These are phyloP conservation scores for Podospora pseudopauciseta DNA, from an alignment of 495 filamentous ascomycete species.

Conservation along the genomic window DNA sequence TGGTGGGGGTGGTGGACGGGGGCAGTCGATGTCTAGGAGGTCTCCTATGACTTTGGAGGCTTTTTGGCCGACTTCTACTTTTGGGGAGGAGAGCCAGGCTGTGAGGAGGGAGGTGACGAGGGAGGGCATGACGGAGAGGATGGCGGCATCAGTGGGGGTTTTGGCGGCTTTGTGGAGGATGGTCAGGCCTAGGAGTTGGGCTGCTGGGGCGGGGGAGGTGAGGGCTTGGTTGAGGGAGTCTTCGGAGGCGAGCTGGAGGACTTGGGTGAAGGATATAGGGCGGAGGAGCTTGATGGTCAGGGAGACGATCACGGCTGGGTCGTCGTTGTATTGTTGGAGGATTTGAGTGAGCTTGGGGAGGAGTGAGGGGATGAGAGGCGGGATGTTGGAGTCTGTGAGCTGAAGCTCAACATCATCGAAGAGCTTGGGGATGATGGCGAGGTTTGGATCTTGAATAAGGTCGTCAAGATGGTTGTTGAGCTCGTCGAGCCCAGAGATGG, in stretches of 20 bases:
- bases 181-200: slow-evolving; percentile 67
- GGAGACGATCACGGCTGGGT: slow-evolving; percentile 49
- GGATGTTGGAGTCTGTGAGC: slow-evolving; percentile 49
- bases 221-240: slow-evolving; percentile 55
- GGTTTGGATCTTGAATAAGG: slow-evolving; percentile 38
- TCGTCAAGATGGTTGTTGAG: slow-evolving; percentile 48
- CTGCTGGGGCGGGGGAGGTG: slow-evolving; percentile 56
- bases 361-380: slow-evolving; percentile 44
- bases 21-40: slow-evolving; percentile 65
- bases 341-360: slow-evolving; percentile 49
- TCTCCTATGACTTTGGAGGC: slow-evolving; percentile 63
- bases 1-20: slow-evolving; percentile 46
- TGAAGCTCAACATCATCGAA: slow-evolving; percentile 55
- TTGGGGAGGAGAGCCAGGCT: slow-evolving; percentile 67
- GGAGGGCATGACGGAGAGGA: slow-evolving; percentile 61
- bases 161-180: slow-evolving; percentile 68
- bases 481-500: slow-evolving; percentile 45
- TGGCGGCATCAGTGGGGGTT: slow-evolving; percentile 58
- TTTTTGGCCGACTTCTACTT: slow-evolving; percentile 70
- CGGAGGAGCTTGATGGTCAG: slow-evolving; percentile 53
- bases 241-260: slow-evolving; percentile 51
- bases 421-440: slow-evolving; percentile 42
- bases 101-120: slow-evolving; percentile 59
- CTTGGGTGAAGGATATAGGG: slow-evolving; percentile 48
- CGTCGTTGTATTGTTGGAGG: slow-evolving; percentile 46